Conservation (phyloP, 148 eudicot genomes). For the Nepenthes mirabilis region DNA sequence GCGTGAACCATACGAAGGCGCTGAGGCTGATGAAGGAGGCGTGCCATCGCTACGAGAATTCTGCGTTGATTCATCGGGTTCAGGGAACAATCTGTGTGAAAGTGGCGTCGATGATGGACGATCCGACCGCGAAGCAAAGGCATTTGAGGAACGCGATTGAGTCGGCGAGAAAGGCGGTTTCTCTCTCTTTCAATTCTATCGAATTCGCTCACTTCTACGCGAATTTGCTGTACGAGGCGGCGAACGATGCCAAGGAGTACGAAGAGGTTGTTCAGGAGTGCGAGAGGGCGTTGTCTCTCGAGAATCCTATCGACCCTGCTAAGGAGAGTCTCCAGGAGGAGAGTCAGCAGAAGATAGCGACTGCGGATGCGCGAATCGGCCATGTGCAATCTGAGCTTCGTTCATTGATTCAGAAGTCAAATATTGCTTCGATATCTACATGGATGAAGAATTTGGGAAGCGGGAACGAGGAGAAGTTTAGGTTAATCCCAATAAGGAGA, state of each 20-base stretch:
- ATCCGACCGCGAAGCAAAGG: slow-evolving; percentile 43
- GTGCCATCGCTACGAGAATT: slow-evolving; percentile 23
- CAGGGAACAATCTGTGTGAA: slow-evolving; percentile 57
- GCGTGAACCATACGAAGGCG: slow-evolving; percentile 73
- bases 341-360: slow-evolving; percentile 16
- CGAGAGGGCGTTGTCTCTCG: slow-evolving; percentile 64
- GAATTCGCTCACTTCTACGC: slow-evolving; percentile 77
- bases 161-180: slow-evolving; percentile 47
- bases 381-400: slow-evolving; percentile 49
- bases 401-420: slow-evolving; percentile 54
- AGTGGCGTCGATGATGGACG: slow-evolving; percentile 55
- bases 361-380: slow-evolving; percentile 33
- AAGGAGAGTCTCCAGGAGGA: slow-evolving; percentile 62
- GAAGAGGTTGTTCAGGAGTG: slow-evolving; percentile 77
- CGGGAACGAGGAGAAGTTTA: slow-evolving; percentile 58
- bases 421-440: slow-evolving; percentile 58
- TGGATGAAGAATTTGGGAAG: slow-evolving; percentile 68
- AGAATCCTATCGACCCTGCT: slow-evolving; percentile 75
- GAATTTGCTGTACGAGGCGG: slow-evolving; percentile 60
- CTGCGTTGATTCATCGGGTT: slow-evolving; percentile 52
- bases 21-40: slow-evolving; percentile 72
- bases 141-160: slow-evolving; percentile 54
- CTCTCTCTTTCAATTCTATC: slow-evolving; percentile 47
- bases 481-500: slow-evolving; percentile 57
- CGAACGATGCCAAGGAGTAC: slow-evolving; percentile 56